Conservation (phyloP, 2,329 filamentous ascomycete genomes). For the Ilyonectria sp. region DNA sequence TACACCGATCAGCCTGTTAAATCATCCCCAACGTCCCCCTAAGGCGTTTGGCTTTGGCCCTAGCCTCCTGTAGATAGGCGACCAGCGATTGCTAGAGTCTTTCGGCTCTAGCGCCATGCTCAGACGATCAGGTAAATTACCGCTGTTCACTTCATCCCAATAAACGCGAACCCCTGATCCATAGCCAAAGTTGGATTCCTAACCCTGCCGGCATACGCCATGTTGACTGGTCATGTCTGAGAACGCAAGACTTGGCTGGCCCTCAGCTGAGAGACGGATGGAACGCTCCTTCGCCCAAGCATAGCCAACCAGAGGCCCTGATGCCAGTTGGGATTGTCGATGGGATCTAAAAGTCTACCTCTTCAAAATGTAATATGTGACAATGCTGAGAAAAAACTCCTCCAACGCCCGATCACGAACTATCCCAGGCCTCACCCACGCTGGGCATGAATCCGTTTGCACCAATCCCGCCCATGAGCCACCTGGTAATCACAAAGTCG, state of each 20-base stretch:
- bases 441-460: conserved; percentile 67
- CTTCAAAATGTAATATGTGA: conserved; percentile 2
- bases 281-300: not conserved
- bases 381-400: conserved; percentile 5
- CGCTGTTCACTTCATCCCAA: not conserved
- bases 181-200: not conserved
- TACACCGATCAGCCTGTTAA: not conserved
- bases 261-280: too few relatives aligned
- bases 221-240: not conserved
- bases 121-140: not conserved
- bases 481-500: conserved; percentile 90
- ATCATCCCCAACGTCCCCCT: not conserved
- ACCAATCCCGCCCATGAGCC: conserved; percentile 82
- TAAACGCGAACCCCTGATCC: not conserved
- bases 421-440: conserved; percentile 26
- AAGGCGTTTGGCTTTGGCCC: not conserved
- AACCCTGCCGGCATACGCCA: not conserved
- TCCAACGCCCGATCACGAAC: conserved; percentile 6
- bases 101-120: not conserved
- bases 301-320: not conserved
- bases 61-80: not conserved
- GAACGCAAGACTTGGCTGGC: not conserved
- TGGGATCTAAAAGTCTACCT: not conserved
- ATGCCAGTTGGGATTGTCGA: too few relatives aligned
- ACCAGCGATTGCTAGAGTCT: not conserved